These are phyloP conservation scores for Zygoascus tannicola DNA, from an alignment of 805 yeast genomes.

Conservation along the genomic window DNA sequence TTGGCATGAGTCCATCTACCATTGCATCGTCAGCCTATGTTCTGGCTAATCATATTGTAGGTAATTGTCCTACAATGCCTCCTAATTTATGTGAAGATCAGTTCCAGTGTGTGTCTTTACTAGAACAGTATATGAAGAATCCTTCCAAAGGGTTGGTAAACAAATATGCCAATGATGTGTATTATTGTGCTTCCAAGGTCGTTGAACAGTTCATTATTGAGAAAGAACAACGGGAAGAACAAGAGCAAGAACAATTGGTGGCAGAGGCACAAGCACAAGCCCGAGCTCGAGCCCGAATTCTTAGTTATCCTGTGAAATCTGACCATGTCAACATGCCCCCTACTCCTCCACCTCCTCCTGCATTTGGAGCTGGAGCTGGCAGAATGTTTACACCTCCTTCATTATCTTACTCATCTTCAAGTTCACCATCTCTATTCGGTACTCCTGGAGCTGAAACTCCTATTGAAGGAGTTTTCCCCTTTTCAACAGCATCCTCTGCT, in stretches of 20 bases:
- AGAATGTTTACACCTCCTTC: slow-evolving; percentile 30
- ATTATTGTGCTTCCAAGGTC: slow-evolving; percentile 26
- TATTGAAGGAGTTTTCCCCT: slow-evolving; percentile 3
- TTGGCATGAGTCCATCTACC: slow-evolving; percentile 25
- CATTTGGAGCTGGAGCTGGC: slow-evolving; percentile 8
- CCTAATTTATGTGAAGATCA: slow-evolving; percentile 15
- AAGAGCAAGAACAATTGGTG: slow-evolving; percentile 13
- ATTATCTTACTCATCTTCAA: slow-evolving; percentile 24
- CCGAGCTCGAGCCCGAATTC: slow-evolving; percentile 5
- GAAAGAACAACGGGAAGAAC: slow-evolving; percentile 18
- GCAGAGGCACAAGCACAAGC: neutral
- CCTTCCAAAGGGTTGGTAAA: slow-evolving; percentile 31
- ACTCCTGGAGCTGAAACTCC: slow-evolving; percentile 5
- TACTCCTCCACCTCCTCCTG: slow-evolving; percentile 16
- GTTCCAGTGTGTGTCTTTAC: slow-evolving; percentile 25
- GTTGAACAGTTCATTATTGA: slow-evolving; percentile 24
- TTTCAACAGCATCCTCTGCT: neutral
- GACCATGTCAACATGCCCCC: slow-evolving; percentile 11
- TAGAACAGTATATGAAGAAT: slow-evolving; percentile 28
- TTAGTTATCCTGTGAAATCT: neutral
- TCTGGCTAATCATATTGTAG: slow-evolving; percentile 18
- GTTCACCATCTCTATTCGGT: slow-evolving; percentile 6
- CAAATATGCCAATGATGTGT: slow-evolving; percentile 29
- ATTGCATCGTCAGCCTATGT: slow-evolving; percentile 28
- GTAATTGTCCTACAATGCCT: slow-evolving; percentile 12